Percentiles rank a stretch among this genome's conserved stretches.
Evolutionary conservation across 2,329 filamentous ascomycete species (phyloP).

Genomic region (Colletotrichum coccodes): DNA sequence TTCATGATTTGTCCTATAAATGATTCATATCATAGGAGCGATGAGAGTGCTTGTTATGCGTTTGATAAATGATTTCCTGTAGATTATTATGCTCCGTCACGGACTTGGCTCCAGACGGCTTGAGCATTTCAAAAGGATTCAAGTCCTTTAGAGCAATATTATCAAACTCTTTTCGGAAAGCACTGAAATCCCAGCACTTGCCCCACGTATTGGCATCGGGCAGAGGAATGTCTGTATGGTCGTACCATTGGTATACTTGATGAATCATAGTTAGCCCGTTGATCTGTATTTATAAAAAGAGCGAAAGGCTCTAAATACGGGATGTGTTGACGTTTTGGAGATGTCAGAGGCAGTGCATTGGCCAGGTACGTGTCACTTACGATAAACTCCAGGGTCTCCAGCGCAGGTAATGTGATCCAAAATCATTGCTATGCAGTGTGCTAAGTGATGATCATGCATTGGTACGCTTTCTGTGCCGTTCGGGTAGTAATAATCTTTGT

Average conservation of each 20-base stretch:
- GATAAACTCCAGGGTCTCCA: slow-evolving; percentile 14
- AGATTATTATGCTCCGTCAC: slow-evolving; percentile 20
- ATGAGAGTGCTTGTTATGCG: neutral
- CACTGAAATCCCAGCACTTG: slow-evolving; percentile 16
- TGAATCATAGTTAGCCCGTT: neutral
- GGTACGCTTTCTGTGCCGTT: slow-evolving; percentile 15
- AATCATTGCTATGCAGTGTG: slow-evolving; percentile 18
- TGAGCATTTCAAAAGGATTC: slow-evolving; percentile 1
- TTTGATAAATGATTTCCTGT: slow-evolving; percentile 13
- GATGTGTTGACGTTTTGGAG: neutral
- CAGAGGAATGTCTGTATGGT: slow-evolving; percentile 11
- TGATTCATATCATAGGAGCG: neutral
- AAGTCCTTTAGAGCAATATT: slow-evolving; percentile 10
- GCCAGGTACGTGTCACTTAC: neutral
- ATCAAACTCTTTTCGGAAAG: slow-evolving; percentile 6
- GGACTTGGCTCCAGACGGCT: slow-evolving; percentile 1
- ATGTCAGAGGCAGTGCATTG: neutral
- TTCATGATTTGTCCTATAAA: no score
- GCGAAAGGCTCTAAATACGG: no score
- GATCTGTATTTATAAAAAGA: neutral
- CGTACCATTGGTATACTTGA: slow-evolving; percentile 19
- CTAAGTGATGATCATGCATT: slow-evolving; percentile 13
- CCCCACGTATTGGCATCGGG: slow-evolving; percentile 21
- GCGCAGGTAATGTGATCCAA: slow-evolving; percentile 14
- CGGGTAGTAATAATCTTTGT: slow-evolving; percentile 19